Evolutionary conservation across 2,329 filamentous ascomycete species (phyloP).

Genomic region (Metarhizium guizhouense): DNA sequence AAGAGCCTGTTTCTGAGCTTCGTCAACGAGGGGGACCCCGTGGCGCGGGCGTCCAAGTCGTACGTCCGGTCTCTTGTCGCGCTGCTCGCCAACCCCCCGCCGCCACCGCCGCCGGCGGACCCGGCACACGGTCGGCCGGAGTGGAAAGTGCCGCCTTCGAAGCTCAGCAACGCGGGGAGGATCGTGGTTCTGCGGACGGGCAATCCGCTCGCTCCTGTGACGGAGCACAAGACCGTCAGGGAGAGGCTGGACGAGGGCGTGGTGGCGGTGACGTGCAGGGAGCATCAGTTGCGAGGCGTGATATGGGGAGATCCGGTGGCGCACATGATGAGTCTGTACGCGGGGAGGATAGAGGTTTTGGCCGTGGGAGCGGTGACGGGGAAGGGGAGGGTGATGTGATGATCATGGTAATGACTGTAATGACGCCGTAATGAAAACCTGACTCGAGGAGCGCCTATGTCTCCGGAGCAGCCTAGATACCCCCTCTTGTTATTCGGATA

Average conservation of each 20-base stretch:
- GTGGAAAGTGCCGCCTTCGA: slow-evolving; percentile 59
- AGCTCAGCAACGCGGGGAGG: slow-evolving; percentile 61
- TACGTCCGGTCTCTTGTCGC: slow-evolving; percentile 67
- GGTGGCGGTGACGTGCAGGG: slow-evolving; percentile 58
- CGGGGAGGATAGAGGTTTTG: slow-evolving; percentile 59
- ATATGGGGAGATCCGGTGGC: slow-evolving; percentile 77
- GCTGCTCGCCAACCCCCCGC: slow-evolving; percentile 51
- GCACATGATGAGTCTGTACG: slow-evolving; percentile 74
- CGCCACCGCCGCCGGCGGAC: slow-evolving; percentile 28
- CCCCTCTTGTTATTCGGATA: neutral
- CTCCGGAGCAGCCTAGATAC: too few relatives aligned
- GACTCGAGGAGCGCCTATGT: too few relatives aligned
- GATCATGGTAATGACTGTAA: too few relatives aligned
- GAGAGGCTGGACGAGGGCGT: slow-evolving; percentile 50
- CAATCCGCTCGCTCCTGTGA: slow-evolving; percentile 25
- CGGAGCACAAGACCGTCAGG: slow-evolving; percentile 37
- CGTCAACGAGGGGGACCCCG: slow-evolving; percentile 79
- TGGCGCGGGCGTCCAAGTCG: slow-evolving; percentile 65
- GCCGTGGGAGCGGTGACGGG: slow-evolving; percentile 47
- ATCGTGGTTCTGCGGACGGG: slow-evolving; percentile 57
- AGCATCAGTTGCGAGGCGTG: slow-evolving; percentile 58
- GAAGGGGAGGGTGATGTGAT: neutral
- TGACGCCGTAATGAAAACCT: too few relatives aligned
- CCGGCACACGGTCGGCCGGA: slow-evolving; percentile 20
- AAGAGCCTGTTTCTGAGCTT: slow-evolving; percentile 73